A percentile compares a stretch with the other conserved stretches of the same genome.
Conservation (phyloP, 192 early-diverging fungal species). For the Paraglomus brasilianum region DNA sequence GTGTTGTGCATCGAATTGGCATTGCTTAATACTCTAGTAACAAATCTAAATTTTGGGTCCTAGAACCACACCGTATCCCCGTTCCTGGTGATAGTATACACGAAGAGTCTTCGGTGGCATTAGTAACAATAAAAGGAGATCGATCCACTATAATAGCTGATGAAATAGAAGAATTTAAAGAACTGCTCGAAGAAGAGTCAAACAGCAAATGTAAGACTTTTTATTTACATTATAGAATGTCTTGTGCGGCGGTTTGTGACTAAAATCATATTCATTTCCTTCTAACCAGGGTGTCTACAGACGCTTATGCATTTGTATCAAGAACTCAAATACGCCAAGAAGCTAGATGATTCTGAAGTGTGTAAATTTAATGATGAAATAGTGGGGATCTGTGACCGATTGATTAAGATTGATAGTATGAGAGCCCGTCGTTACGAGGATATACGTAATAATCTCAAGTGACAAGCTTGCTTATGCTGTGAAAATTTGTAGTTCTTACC, state of each 20-base stretch:
- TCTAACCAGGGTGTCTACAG: conserved; percentile 55
- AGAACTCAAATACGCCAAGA: conserved; percentile 33
- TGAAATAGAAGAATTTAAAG: conserved; percentile 63
- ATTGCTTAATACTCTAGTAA: too few relatives aligned
- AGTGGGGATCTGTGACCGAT: conserved; percentile 6
- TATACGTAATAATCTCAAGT: not conserved
- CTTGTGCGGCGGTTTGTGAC: not conserved
- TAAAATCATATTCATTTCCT: conserved; percentile 2
- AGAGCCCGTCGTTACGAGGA: conserved; percentile 22
- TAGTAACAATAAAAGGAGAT: too few relatives aligned
- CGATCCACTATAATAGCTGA: not conserved
- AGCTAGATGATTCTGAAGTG: not conserved
- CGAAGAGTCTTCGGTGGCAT: not conserved
- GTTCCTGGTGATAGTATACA: not conserved
- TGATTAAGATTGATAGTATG: conserved; percentile 27
- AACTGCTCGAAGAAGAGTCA: conserved; percentile 75
- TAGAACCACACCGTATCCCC: conserved; percentile 19
- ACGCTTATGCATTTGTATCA: conserved; percentile 56
- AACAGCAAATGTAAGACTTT: conserved; percentile 73
- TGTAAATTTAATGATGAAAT: conserved; percentile 11
- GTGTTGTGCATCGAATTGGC: not conserved
- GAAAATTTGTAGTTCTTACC: too few relatives aligned
- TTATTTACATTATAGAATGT: not conserved
- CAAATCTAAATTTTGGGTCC: too few relatives aligned
- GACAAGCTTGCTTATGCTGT: too few relatives aligned